These are phyloP conservation scores for Metschnikowia sp. DNA, from an alignment of 805 yeast genomes.

Conservation along the genomic window DNA sequence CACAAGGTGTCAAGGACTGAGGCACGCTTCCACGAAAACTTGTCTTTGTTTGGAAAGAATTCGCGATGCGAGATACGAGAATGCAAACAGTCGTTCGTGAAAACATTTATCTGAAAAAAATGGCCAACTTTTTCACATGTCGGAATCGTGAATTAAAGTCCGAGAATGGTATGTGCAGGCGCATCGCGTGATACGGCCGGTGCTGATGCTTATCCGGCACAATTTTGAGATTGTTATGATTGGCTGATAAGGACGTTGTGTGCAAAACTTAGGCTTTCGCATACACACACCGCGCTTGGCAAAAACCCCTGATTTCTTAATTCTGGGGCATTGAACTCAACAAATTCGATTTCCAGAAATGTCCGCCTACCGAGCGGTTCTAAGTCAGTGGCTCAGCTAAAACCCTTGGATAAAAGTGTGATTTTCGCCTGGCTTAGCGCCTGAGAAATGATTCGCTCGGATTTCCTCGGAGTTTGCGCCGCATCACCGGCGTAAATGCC, in stretches of 20 bases:
- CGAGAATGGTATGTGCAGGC: not conserved
- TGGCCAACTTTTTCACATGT: not conserved
- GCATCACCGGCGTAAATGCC: conserved; percentile 1
- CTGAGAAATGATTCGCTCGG: not conserved
- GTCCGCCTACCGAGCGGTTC: not conserved
- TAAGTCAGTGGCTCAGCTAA: not conserved
- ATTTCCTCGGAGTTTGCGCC: conserved; percentile 4
- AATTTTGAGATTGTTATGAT: not conserved
- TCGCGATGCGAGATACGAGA: too few relatives aligned
- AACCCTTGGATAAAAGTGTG: too few relatives aligned
- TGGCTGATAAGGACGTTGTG: conserved; percentile 1
- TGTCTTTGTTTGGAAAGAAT: too few relatives aligned
- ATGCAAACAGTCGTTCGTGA: not conserved
- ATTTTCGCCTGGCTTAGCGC: too few relatives aligned
- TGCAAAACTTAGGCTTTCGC: not conserved
- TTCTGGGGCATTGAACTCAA: too few relatives aligned
- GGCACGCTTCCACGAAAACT: too few relatives aligned
- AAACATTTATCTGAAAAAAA: not conserved
- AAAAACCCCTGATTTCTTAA: not conserved
- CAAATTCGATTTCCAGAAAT: not conserved
- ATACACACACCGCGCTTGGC: not conserved
- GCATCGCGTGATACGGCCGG: conserved; percentile 1
- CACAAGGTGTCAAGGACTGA: too few relatives aligned
- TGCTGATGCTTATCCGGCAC: not conserved
- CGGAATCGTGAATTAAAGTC: not conserved